A percentile compares a stretch with the other conserved stretches of the same genome.
These are phyloP conservation scores for Lasiosphaeria ovina DNA, from an alignment of 495 filamentous ascomycete genomes.

Conservation along the genomic window DNA sequence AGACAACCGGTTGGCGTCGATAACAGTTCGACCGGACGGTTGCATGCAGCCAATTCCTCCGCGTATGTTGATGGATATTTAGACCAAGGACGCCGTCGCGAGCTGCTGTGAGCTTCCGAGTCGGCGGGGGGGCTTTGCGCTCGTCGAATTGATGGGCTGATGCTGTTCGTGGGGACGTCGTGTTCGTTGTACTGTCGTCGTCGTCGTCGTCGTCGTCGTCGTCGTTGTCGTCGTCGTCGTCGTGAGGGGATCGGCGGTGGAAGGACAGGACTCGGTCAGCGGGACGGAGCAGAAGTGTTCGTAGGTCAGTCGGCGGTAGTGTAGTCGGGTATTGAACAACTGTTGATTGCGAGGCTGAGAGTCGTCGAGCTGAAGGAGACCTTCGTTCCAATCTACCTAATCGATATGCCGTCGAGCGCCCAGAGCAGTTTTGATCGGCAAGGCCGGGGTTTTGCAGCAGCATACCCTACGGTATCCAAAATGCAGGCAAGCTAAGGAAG, in stretches of 20 bases:
- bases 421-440: background rate
- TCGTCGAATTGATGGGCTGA: slow-evolving; percentile 7
- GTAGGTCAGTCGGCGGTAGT: background rate
- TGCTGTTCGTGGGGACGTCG: background rate
- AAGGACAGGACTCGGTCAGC: too few relatives aligned
- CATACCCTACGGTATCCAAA: background rate
- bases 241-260: too few relatives aligned
- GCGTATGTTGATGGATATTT: slow-evolving; percentile 1
- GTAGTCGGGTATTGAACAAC: background rate
- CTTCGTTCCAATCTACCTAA: background rate
- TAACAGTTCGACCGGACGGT: background rate
- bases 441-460: background rate
- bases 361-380: background rate
- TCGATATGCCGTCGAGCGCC: background rate
- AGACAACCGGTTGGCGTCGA: too few relatives aligned
- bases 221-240: background rate
- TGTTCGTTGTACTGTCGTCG: background rate
- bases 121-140: background rate
- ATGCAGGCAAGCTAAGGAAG: background rate
- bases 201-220: slow-evolving; percentile 2
- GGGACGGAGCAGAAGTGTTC: too few relatives aligned
- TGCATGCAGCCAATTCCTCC: background rate
- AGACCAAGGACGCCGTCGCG: background rate
- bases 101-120: background rate
- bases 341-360: background rate